Percentiles rank a stretch among this genome's conserved stretches.
Evolutionary conservation across 1,284 basidiomycete genomes (phyloP).

Genomic region (Ganoderma resinaceum): DNA sequence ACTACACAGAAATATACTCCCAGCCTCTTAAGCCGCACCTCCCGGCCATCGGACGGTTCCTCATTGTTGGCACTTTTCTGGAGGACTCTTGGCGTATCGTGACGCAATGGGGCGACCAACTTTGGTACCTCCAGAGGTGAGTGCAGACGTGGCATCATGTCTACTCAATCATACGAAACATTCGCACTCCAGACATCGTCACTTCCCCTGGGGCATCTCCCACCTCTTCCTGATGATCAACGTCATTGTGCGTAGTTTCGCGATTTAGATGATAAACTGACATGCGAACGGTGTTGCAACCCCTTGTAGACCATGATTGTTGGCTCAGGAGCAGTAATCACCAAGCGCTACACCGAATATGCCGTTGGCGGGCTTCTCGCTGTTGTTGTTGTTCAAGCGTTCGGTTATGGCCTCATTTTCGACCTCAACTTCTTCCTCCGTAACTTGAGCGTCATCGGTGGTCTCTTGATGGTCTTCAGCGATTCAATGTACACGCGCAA

Average conservation of each 20-base stretch:
- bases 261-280: constrained; percentile 12
- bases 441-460: constrained; percentile 51
- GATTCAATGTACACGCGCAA: constrained; percentile 91
- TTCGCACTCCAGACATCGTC: constrained; percentile 73
- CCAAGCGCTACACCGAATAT: constrained; percentile 88
- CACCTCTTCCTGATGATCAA: constrained; percentile 94
- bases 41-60: constrained; percentile 93
- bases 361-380: constrained; percentile 89
- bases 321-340: constrained; percentile 89
- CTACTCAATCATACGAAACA: constrained; percentile 9
- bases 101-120: constrained; percentile 96
- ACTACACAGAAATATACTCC: constrained; percentile 90
- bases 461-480: constrained; percentile 93
- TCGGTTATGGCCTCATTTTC: constrained; percentile 54
- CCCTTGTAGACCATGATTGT: constrained; percentile 82
- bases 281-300: not conserved
- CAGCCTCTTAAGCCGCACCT: constrained; percentile 96
- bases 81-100: constrained; percentile 96
- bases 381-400: constrained; percentile 94
- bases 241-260: constrained; percentile 76
- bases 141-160: constrained; percentile 41
- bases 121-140: constrained; percentile 95
- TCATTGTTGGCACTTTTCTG: constrained; percentile 98
- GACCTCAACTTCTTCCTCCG: constrained; percentile 99
- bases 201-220: constrained; percentile 94